Conservation (phyloP, 257 asterid species). For the Thymus quinquecostatus region DNA sequence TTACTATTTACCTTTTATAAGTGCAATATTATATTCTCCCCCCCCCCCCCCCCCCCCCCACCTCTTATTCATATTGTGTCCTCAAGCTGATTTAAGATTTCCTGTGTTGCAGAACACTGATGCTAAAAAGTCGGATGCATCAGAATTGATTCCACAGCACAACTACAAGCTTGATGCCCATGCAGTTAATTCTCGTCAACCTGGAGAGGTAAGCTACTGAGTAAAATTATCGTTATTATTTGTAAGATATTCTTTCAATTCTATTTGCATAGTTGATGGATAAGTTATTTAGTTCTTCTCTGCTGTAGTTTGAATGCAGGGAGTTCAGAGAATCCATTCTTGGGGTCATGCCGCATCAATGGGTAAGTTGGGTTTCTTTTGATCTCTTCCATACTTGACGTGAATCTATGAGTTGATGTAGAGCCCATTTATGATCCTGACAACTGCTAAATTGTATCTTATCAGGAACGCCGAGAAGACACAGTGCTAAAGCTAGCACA, state of each 20-base stretch:
- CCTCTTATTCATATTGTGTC: slow-evolving; percentile 3
- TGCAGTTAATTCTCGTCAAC: slow-evolving; percentile 85
- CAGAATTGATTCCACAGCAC: slow-evolving; percentile 91
- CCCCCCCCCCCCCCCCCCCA: not conserved
- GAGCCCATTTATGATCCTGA: slow-evolving; percentile 29
- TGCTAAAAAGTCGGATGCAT: slow-evolving; percentile 72
- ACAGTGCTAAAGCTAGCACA: slow-evolving; percentile 77
- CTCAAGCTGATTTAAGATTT: slow-evolving; percentile 35
- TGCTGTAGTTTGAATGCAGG: slow-evolving; percentile 90
- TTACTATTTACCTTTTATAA: not conserved
- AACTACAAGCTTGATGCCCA: slow-evolving; percentile 93
- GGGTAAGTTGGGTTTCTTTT: slow-evolving; percentile 61
- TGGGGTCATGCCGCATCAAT: slow-evolving; percentile 94
- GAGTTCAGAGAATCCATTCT: slow-evolving; percentile 95
- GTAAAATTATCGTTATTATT: slow-evolving; percentile 5
- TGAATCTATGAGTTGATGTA: slow-evolving; percentile 16
- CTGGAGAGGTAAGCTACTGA: slow-evolving; percentile 80
- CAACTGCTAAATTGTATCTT: slow-evolving; percentile 27
- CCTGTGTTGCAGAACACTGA: slow-evolving; percentile 61
- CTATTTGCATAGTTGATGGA: not conserved
- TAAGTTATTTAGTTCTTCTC: slow-evolving; percentile 38
- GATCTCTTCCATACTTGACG: slow-evolving; percentile 18
- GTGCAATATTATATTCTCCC: not conserved
- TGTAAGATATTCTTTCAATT: not conserved
- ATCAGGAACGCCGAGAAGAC: slow-evolving; percentile 96